Evolutionary conservation across 108 stramenopile genomes (phyloP), one percentile per base, ranked within the genome.

Genomic region (Nannochloropsis gaditana): DNA sequence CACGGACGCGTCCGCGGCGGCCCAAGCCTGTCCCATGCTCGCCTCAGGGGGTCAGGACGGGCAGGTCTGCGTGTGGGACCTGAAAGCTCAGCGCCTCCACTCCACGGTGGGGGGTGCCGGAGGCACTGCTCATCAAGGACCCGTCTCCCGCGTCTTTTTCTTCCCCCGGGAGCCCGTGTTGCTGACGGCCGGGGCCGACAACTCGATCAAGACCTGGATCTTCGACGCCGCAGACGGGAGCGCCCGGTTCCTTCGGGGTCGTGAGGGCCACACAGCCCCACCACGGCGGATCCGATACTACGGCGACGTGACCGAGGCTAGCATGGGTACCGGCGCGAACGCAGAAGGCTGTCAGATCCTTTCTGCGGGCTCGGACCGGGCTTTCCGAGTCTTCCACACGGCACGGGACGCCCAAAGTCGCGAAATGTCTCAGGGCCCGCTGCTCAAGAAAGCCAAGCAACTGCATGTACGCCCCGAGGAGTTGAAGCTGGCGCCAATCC

Each of bases 1-100:
- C 45, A 89, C 89, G n/a, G 88, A 85, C 42, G 43, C 44, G 8
- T 85, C 82, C 5, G 45, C 81, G 11, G 73, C 59, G 21, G 45
- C 47, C 44, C 86, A 73, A n/a, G 59, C 15, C 5, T 73, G 83
- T 41, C 91, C 92, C 9, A 43, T 87, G 41, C 86, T 92, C 41
- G 90, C 82, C n/a, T 86, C 88, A 1, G 90, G 45, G 11, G 87
- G 83, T 19, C 90, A 44, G 43, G 45, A 45, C 11, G 92, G 92
- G 2, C 43, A 45, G 21, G 43, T 92, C 11, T 85, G 84, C 82
- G 44, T 92, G 41, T 92, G 92, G 92, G 90, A 92, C 85, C 92
- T 92, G n/a, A 42, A 50, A 31, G 80, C 89, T 43, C 89, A 87
- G 11, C 83, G 84, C 31, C 90, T 92, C 10, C 80, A 86, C 81